Evolutionary conservation across 2,329 filamentous ascomycete genomes (phyloP), one percentile per base, ranked within the genome.

Genomic region (Fusarium acutatum): DNA sequence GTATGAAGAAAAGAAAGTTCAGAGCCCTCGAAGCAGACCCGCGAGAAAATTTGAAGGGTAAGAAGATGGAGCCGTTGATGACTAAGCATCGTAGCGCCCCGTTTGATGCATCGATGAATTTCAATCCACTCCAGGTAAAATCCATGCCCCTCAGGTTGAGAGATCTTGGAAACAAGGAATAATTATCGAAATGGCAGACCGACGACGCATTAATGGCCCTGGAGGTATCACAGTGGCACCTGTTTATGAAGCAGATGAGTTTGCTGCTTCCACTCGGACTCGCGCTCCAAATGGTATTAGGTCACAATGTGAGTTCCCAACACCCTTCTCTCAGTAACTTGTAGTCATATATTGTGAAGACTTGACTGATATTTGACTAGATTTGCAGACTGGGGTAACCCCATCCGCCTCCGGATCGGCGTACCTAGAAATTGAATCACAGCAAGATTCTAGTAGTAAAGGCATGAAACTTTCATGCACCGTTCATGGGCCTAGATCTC

Each of bases 341-440:
- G 50, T 30, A 32, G n/a, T 35, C 50, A 22, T 41, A 37, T 46
- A 24, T 20, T n/a, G 18, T 65, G 43, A 65, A 64, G 37, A 24
- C 35, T 28, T 38, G 13, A 53, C 74, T 78, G 59, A 79, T 78
- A 56, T 77, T 49, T 50, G 56, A 59, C 24, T 72, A 97, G 95
- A 96, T 81, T 87, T 98, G 49, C 95, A 96, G 82, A 98, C 96
- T 14, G 95, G 95, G 30, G 89, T 98, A 9, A 95, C 96, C 1
- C 96, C 96, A 24, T 97, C 96, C 20, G 96, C 96, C 18, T 96
- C 94, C 54, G 96, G 96, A 20, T 98, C 95, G 24, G 94, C 96
- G 61, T 99, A 96, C 81, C 87, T 96, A 61, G 94, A 93, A 79
- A 84, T 92, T 54, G 88, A 89, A 76, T 84, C 82, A 74, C 86